These are phyloP conservation scores for Beauveria sp. DNA, from an alignment of 2,329 filamentous ascomycete species.

Conservation along the genomic window DNA sequence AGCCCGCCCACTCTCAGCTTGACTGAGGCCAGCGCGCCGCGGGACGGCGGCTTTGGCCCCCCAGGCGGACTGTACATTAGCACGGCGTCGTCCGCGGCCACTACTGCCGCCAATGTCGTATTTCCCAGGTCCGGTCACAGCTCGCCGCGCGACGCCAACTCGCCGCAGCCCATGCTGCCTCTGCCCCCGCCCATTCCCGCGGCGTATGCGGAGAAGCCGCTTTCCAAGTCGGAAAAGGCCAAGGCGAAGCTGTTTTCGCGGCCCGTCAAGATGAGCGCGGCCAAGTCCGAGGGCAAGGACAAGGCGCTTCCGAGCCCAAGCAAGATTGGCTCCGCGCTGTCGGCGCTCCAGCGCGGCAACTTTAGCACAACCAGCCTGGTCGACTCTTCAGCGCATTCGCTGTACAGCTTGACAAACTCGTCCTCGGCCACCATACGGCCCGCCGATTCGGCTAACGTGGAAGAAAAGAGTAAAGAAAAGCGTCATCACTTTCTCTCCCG, in stretches of 20 bases:
- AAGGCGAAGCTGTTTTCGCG: constrained; percentile 79
- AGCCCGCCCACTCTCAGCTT: constrained; percentile 57
- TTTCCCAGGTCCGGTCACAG: constrained; percentile 58
- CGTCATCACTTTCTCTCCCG: constrained; percentile 74
- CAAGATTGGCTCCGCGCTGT: constrained; percentile 60
- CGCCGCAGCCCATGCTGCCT: constrained; percentile 30
- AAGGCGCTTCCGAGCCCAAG: constrained; percentile 66
- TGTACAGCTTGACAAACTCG: constrained; percentile 70
- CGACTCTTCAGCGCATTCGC: constrained; percentile 52
- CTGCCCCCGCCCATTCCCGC: constrained; percentile 25
- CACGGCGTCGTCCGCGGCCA: constrained; percentile 56
- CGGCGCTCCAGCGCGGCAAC: constrained; percentile 58
- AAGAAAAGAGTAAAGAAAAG: constrained; percentile 53
- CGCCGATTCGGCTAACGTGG: constrained; percentile 37
- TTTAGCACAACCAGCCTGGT: constrained; percentile 64
- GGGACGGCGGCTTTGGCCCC: constrained; percentile 45
- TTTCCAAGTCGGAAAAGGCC: constrained; percentile 54
- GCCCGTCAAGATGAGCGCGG: constrained; percentile 61
- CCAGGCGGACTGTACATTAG: constrained; percentile 51
- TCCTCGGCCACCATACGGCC: constrained; percentile 72
- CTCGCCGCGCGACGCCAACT: constrained; percentile 36
- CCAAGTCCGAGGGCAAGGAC: constrained; percentile 59
- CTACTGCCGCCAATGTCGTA: constrained; percentile 60
- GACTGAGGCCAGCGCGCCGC: constrained; percentile 56
- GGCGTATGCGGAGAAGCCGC: constrained; percentile 46